Conservation (phyloP, 163 green algal species). For the Chlamydomonas reinhardtii region DNA sequence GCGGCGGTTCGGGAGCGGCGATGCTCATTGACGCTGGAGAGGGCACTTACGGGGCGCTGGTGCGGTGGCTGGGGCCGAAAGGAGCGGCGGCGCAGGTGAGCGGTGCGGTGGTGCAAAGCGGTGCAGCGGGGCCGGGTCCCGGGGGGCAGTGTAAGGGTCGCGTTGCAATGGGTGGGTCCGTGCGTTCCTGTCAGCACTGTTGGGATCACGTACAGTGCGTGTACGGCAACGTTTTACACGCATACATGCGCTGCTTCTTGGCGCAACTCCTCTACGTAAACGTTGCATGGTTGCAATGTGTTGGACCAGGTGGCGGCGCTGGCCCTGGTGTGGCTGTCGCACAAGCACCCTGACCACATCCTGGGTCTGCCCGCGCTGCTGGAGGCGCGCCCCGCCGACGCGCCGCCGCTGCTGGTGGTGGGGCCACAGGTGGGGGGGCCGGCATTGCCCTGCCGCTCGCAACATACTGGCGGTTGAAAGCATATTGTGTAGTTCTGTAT, state of each 20-base stretch:
- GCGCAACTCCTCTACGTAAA: too few relatives aligned
- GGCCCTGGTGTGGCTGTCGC: constrained; percentile 91
- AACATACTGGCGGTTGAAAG: too few relatives aligned
- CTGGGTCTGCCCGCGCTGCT: constrained; percentile 79
- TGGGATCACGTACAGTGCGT: too few relatives aligned
- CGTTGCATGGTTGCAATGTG: too few relatives aligned
- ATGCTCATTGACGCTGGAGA: constrained; percentile 96
- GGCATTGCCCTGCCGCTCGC: not conserved
- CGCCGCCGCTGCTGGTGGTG: constrained; percentile 58
- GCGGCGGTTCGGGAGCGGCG: not conserved
- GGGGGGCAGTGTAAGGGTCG: too few relatives aligned
- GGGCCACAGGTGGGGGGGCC: constrained; percentile 48
- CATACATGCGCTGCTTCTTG: too few relatives aligned
- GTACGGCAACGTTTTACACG: too few relatives aligned
- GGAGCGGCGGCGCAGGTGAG: constrained; percentile 38
- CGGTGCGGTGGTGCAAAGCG: not conserved
- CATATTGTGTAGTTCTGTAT: too few relatives aligned
- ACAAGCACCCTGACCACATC: constrained; percentile 98
- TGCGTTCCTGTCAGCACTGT: too few relatives aligned
- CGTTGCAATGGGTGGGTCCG: too few relatives aligned
- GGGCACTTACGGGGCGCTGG: constrained; percentile 87
- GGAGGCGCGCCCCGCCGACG: constrained; percentile 32
- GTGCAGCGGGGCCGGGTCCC: too few relatives aligned
- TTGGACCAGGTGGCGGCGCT: not conserved
- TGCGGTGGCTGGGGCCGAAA: constrained; percentile 71